These are phyloP conservation scores for Colletotrichum sp. DNA, from an alignment of 2,329 filamentous ascomycete species.

Conservation along the genomic window DNA sequence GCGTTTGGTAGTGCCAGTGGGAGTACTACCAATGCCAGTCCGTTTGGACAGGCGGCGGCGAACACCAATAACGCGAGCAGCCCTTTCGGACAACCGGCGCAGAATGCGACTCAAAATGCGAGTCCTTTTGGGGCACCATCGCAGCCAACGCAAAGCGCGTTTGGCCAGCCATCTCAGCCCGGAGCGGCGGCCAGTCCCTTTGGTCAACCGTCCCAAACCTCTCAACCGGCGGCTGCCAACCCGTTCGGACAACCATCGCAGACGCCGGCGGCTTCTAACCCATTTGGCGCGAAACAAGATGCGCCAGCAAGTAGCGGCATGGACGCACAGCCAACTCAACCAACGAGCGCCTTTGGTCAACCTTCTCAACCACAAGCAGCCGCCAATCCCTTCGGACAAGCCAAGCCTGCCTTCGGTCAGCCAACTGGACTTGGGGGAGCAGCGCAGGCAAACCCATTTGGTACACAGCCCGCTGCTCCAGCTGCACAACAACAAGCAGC, in stretches of 20 bases:
- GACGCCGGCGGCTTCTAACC: slow-evolving; percentile 24
- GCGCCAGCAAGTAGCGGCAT: neutral
- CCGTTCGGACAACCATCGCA: slow-evolving; percentile 23
- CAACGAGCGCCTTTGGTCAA: slow-evolving; percentile 35
- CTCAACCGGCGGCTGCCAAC: slow-evolving; percentile 21
- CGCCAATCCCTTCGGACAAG: slow-evolving; percentile 36
- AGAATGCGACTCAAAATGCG: neutral
- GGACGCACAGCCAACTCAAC: slow-evolving; percentile 10
- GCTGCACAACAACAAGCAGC: slow-evolving; percentile 14
- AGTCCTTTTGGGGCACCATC: neutral
- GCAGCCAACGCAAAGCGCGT: neutral
- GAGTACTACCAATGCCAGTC: neutral
- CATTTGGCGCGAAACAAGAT: slow-evolving; percentile 28
- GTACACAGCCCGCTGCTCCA: slow-evolving; percentile 17
- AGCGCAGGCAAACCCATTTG: slow-evolving; percentile 28
- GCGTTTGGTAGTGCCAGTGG: slow-evolving; percentile 19
- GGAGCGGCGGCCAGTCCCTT: neutral
- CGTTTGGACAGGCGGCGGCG: slow-evolving; percentile 13
- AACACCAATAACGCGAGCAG: slow-evolving; percentile 5
- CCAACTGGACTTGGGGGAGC: slow-evolving; percentile 8
- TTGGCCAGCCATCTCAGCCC: slow-evolving; percentile 4
- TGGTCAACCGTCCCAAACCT: neutral
- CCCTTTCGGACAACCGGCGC: slow-evolving; percentile 10
- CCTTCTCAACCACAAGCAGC: slow-evolving; percentile 6
- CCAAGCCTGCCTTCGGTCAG: slow-evolving; percentile 31